These are phyloP conservation scores for Pholiota molesta DNA, from an alignment of 768 basidiomycete genomes.

Conservation along the genomic window DNA sequence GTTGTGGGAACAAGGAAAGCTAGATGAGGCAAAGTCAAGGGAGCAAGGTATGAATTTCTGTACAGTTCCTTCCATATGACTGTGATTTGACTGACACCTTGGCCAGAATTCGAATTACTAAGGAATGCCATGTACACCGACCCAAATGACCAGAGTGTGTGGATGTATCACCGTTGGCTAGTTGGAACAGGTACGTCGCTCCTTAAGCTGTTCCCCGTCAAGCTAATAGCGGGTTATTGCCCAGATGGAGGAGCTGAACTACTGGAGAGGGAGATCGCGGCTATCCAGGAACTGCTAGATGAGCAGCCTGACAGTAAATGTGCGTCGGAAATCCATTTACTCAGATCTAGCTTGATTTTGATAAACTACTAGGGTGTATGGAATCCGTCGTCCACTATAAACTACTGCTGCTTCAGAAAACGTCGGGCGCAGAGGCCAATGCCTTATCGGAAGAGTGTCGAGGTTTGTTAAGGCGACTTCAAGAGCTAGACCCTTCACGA, in stretches of 20 bases:
- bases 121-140: conserved; percentile 96
- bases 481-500: conserved; percentile 8
- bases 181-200: conserved; percentile 67
- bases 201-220: not conserved
- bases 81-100: conserved; percentile 1
- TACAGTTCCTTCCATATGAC: not conserved
- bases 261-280: conserved; percentile 73
- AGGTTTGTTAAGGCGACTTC: conserved; percentile 55
- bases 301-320: conserved; percentile 95
- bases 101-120: conserved; percentile 87
- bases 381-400: conserved; percentile 90
- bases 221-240: not conserved
- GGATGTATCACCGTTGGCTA: conserved; percentile 99
- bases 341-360: not conserved
- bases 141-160: conserved; percentile 94
- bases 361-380: conserved; percentile 76
- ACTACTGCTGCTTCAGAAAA: conserved; percentile 59
- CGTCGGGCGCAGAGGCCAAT: conserved; percentile 40
- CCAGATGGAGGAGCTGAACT: conserved; percentile 61
- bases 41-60: conserved; percentile 60
- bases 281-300: conserved; percentile 82
- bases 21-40: conserved; percentile 56
- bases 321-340: conserved; percentile 29
- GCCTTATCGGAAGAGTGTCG: conserved; percentile 49
- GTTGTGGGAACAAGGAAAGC: conserved; percentile 63